Conservation (phyloP, 148 eudicot species). For the Cornus suecica region DNA sequence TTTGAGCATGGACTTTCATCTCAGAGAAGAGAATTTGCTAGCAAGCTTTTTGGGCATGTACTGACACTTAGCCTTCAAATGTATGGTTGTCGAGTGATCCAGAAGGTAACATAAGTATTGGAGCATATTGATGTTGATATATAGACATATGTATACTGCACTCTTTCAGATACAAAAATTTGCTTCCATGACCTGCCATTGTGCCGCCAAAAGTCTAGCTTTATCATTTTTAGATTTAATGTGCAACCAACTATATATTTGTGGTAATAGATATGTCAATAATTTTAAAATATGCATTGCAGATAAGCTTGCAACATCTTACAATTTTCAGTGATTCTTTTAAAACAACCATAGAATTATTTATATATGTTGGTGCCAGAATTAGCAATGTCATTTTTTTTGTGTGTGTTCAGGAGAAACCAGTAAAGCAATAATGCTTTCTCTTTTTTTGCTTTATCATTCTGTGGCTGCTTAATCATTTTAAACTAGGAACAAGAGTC, state of each 20-base stretch:
- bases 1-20: constrained; percentile 91
- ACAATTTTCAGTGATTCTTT: background rate
- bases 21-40: constrained; percentile 86
- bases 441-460: too few species aligned
- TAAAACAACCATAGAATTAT: background rate
- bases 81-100: constrained; percentile 99
- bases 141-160: too few species aligned
- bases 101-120: constrained; percentile 56
- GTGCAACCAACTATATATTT: background rate
- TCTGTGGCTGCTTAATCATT: background rate
- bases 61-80: constrained; percentile 92
- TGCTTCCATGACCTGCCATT: background rate
- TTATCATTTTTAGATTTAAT: background rate
- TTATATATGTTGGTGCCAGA: background rate
- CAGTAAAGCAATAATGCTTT: too few species aligned
- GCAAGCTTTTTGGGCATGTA: constrained; percentile 82
- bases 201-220: background rate
- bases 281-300: background rate
- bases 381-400: too few species aligned
- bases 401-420: background rate
- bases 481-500: background rate
- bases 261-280: background rate
- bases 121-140: background rate
- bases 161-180: background rate
- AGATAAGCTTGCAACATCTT: background rate